These are phyloP conservation scores for Metschnikowia vanudenii DNA, from an alignment of 805 yeast genomes.

Conservation along the genomic window DNA sequence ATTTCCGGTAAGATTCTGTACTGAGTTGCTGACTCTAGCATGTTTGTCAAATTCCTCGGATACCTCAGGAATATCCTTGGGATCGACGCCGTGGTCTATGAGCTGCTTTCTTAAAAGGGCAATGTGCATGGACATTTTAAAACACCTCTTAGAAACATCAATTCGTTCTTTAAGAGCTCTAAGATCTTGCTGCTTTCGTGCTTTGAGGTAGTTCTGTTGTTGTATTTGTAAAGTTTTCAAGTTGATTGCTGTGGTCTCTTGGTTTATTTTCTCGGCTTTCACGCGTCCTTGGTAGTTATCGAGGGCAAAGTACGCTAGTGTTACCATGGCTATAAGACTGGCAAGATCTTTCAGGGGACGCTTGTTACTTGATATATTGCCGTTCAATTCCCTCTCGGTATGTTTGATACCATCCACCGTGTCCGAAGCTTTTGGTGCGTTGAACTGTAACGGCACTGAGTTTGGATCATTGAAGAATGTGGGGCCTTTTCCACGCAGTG, in stretches of 20 bases:
- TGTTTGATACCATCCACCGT: background rate
- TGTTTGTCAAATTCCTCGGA: constrained; percentile 53
- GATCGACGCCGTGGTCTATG: constrained; percentile 54
- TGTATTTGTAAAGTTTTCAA: constrained; percentile 39
- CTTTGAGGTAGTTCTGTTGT: constrained; percentile 50
- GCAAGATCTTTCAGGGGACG: constrained; percentile 33
- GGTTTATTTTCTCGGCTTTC: constrained; percentile 34
- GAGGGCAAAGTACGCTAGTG: constrained; percentile 48
- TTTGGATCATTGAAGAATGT: constrained; percentile 14
- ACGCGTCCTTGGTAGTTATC: constrained; percentile 49
- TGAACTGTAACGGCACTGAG: constrained; percentile 13
- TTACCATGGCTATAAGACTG: constrained; percentile 40
- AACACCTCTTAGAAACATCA: constrained; percentile 46
- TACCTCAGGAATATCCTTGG: constrained; percentile 54
- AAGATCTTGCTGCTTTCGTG: constrained; percentile 51
- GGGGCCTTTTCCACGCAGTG: constrained; percentile 9
- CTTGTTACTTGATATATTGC: constrained; percentile 1
- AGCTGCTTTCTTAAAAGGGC: constrained; percentile 64
- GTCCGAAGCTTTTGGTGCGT: background rate
- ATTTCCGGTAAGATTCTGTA: constrained; percentile 54
- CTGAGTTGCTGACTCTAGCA: constrained; percentile 57
- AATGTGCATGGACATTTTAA: constrained; percentile 64
- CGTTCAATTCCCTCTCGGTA: background rate
- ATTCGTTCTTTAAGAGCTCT: constrained; percentile 53
- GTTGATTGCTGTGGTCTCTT: constrained; percentile 38